These are phyloP conservation scores for Jacaranda copaia DNA, from an alignment of 257 asterid genomes.

Conservation along the genomic window DNA sequence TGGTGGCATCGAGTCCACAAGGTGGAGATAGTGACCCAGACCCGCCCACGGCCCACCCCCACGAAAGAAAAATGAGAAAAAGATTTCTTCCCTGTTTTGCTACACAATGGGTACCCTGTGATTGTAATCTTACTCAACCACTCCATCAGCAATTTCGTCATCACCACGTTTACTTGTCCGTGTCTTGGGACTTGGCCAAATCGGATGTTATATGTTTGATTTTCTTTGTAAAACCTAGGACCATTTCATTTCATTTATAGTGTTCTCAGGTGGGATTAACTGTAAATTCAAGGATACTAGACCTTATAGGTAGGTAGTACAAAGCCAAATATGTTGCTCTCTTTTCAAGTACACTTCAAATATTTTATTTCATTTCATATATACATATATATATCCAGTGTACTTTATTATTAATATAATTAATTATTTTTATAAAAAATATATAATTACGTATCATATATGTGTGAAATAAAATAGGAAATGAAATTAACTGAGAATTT, in stretches of 20 bases:
- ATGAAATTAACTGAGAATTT: no score
- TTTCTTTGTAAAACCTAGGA: not conserved
- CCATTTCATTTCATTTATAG: not conserved
- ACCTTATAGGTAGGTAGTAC: not conserved
- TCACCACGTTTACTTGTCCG: slow-evolving; percentile 34
- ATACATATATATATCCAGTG: no score
- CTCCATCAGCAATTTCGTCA: slow-evolving; percentile 63
- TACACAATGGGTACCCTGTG: slow-evolving; percentile 41
- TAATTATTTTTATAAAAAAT: no score
- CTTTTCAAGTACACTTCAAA: no score
- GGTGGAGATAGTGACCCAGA: slow-evolving; percentile 44
- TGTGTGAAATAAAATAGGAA: no score
- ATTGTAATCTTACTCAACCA: slow-evolving; percentile 65
- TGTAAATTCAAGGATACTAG: not conserved
- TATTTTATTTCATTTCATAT: no score
- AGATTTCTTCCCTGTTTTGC: slow-evolving; percentile 39
- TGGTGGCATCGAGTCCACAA: slow-evolving; percentile 48
- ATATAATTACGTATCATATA: no score
- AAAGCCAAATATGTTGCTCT: not conserved
- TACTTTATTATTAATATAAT: no score
- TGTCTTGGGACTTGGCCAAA: not conserved
- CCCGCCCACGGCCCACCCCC: not conserved
- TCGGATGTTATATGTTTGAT: not conserved
- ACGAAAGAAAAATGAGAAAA: not conserved
- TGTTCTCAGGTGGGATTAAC: not conserved